Percentiles rank a stretch among this genome's conserved stretches.
Conservation (phyloP, 1,284 basidiomycete genomes). For the Rhizoctonia solani region DNA sequence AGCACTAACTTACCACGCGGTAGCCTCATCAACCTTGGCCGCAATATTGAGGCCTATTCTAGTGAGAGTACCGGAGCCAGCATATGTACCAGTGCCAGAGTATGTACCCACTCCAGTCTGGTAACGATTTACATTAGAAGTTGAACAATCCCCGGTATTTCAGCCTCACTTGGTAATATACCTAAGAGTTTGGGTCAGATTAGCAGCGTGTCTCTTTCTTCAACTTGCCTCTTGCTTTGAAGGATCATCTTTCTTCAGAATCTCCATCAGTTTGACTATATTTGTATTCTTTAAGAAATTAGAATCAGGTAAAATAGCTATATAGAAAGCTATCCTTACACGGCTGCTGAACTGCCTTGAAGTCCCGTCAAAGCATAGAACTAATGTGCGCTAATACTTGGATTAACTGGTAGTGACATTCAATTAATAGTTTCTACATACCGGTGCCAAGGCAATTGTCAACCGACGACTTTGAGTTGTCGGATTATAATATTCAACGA, state of each 20-base stretch:
- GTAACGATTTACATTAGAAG: not conserved
- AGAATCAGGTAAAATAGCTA: too few relatives aligned
- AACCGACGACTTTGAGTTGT: too few relatives aligned
- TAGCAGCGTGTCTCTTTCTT: too few relatives aligned
- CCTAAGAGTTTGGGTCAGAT: not conserved
- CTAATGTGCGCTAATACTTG: conserved; percentile 22
- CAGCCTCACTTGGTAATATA: conserved; percentile 16
- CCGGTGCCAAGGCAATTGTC: not conserved
- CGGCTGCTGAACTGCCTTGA: conserved; percentile 33
- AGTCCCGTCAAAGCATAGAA: conserved; percentile 40
- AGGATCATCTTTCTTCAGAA: conserved; percentile 36
- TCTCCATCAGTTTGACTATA: conserved; percentile 32
- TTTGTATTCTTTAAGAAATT: conserved; percentile 7
- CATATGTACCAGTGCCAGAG: not conserved
- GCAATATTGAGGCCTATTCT: not conserved
- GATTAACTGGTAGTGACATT: not conserved
- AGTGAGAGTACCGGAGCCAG: too few relatives aligned
- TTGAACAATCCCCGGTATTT: not conserved
- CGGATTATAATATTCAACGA: too few relatives aligned
- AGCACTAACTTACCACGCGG: conserved; percentile 3
- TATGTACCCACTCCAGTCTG: conserved; percentile 25
- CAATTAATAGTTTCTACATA: not conserved
- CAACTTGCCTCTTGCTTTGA: not conserved
- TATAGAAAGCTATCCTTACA: not conserved
- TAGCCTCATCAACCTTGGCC: conserved; percentile 1